A percentile compares a stretch with the other conserved stretches of the same genome.
Conservation (phyloP, 768 basidiomycete genomes). For the Mrakia gelida region DNA sequence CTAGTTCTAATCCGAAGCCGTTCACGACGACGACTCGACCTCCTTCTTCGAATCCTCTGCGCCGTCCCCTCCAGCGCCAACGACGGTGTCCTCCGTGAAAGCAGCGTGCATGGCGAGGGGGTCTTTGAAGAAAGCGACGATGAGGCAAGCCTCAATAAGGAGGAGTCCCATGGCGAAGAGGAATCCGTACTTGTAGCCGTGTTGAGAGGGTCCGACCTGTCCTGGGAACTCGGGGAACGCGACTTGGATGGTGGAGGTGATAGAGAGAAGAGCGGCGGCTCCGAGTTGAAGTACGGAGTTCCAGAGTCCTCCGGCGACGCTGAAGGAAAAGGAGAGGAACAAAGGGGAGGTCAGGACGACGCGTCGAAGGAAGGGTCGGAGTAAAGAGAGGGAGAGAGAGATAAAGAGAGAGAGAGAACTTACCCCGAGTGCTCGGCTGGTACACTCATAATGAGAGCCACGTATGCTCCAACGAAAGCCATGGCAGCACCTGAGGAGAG, state of each 20-base stretch:
- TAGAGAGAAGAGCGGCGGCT: slow-evolving; percentile 8
- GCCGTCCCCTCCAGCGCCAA: background rate
- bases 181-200: slow-evolving; percentile 4
- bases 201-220: background rate
- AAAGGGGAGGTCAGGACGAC: background rate
- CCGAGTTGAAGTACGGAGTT: slow-evolving; percentile 10
- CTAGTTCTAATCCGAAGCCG: too few species aligned
- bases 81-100: background rate
- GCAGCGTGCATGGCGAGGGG: background rate
- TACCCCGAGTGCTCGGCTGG: slow-evolving; percentile 1
- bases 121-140: slow-evolving; percentile 15
- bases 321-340: background rate
- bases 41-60: background rate
- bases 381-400: background rate
- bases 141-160: background rate
- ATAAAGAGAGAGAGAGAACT: background rate
- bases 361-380: background rate
- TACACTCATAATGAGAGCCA: background rate
- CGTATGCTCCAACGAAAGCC: slow-evolving; percentile 8
- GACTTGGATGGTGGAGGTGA: slow-evolving; percentile 9
- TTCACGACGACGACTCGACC: background rate
- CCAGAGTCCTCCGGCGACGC: background rate
- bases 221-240: background rate
- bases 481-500: background rate
- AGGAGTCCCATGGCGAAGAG: slow-evolving; percentile 17